phyloP scores from a whole-genome alignment of 2,329 filamentous ascomycete genomes.

The Pseudogymnoascus sp. region DNA sequence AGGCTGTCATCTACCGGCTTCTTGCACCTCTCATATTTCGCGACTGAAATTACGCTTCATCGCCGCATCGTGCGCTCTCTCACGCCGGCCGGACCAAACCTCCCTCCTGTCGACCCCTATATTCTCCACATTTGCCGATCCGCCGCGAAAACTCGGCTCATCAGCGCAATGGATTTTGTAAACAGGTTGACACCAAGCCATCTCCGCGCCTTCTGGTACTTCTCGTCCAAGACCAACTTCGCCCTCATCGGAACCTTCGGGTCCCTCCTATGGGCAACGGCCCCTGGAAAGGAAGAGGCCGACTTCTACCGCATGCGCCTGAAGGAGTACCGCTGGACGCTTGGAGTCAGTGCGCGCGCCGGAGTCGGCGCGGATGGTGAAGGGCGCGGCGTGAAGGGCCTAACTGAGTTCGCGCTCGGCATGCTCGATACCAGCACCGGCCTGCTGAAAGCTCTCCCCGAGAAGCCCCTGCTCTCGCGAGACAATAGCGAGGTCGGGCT shows the following conservation, averaged over 20 bases:
- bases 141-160: constrained; percentile 86
- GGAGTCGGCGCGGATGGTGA: constrained; percentile 31
- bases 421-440: constrained; percentile 68
- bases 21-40: constrained; percentile 86
- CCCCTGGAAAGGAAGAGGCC: constrained; percentile 78
- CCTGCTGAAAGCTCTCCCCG: constrained; percentile 60
- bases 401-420: constrained; percentile 67
- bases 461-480: constrained; percentile 60
- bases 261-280: constrained; percentile 80
- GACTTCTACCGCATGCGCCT: constrained; percentile 84
- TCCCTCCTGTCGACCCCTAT: constrained; percentile 60
- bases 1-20: constrained; percentile 61
- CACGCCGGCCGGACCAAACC: constrained; percentile 33
- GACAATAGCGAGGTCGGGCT: constrained; percentile 29
- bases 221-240: constrained; percentile 82
- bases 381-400: constrained; percentile 43
- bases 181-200: constrained; percentile 84
- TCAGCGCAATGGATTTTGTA: constrained; percentile 95
- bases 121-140: constrained; percentile 87
- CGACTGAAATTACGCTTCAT: constrained; percentile 88
- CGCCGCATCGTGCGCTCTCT: constrained; percentile 83
- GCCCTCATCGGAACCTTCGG: constrained; percentile 93
- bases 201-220: constrained; percentile 88
- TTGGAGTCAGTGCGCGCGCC: constrained; percentile 76
- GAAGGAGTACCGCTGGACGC: constrained; percentile 88